phyloP scores from a whole-genome alignment of 2,329 filamentous ascomycete genomes.

The Cryphonectria nitschkei region DNA sequence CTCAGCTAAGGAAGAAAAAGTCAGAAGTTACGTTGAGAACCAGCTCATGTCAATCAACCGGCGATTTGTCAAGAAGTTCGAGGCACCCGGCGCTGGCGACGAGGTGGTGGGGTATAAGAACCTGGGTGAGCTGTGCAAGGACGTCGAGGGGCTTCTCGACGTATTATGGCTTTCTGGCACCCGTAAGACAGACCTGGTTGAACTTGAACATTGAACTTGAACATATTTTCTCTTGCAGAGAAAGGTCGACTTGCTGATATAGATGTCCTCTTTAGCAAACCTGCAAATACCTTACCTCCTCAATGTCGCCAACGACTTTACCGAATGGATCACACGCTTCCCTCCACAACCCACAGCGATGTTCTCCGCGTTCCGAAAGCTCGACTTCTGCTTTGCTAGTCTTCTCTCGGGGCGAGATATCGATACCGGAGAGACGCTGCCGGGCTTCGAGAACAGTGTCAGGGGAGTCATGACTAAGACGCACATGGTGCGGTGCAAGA shows the following conservation, averaged over 20 bases:
- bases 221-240: background rate
- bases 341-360: constrained; percentile 68
- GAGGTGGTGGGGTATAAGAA: constrained; percentile 57
- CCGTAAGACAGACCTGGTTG: constrained; percentile 57
- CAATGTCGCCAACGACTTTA: constrained; percentile 73
- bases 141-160: constrained; percentile 76
- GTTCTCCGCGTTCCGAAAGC: constrained; percentile 73
- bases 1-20: constrained; percentile 63
- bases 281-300: constrained; percentile 86
- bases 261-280: constrained; percentile 54
- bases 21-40: constrained; percentile 60
- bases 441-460: constrained; percentile 68
- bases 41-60: constrained; percentile 57
- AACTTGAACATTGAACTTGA: too few relatives aligned
- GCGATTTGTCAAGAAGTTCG: constrained; percentile 64
- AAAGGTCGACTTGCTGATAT: background rate
- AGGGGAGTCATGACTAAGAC: constrained; percentile 72
- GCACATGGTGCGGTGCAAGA: constrained; percentile 86
- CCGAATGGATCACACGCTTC: constrained; percentile 74
- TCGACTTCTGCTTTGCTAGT: constrained; percentile 83
- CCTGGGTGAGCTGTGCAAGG: constrained; percentile 72
- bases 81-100: constrained; percentile 49
- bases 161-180: constrained; percentile 87
- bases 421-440: constrained; percentile 65
- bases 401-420: constrained; percentile 70